Evolutionary conservation across 192 early-diverging fungal species (phyloP).

Genomic region (Entophlyctis helioformis): DNA sequence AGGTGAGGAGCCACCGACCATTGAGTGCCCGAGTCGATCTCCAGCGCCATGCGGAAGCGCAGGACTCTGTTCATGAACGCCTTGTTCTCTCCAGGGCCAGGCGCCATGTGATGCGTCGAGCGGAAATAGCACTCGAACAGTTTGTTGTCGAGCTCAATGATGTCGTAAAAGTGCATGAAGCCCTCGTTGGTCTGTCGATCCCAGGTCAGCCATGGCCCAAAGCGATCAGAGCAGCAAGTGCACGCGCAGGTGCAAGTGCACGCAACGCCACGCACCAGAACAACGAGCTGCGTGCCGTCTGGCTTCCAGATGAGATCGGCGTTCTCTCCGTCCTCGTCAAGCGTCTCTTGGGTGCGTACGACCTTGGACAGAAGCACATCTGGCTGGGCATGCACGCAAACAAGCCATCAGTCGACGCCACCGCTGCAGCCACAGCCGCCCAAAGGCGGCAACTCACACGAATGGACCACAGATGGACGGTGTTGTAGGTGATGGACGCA

Average conservation of each 20-base stretch:
- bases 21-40: conserved; percentile 59
- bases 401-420: neutral
- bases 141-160: conserved; percentile 21
- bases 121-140: conserved; percentile 48
- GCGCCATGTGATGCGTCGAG: conserved; percentile 43
- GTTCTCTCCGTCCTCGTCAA: conserved; percentile 67
- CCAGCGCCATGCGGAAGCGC: conserved; percentile 58
- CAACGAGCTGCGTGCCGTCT: conserved; percentile 47
- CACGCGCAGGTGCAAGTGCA: neutral
- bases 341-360: conserved; percentile 43
- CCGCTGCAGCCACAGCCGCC: neutral
- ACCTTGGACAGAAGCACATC: conserved; percentile 51
- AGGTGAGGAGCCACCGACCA: conserved; percentile 26
- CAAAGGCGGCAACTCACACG: conserved; percentile 29
- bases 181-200: conserved; percentile 41
- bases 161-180: conserved; percentile 58
- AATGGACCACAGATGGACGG: conserved; percentile 52
- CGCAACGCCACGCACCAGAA: conserved; percentile 48
- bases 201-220: neutral
- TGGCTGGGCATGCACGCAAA: conserved; percentile 34
- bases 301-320: conserved; percentile 60
- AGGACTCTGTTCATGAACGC: conserved; percentile 29
- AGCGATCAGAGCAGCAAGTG: neutral
- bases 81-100: conserved; percentile 57
- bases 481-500: conserved; percentile 43